Evolutionary conservation across 148 eudicot genomes (phyloP).

Genomic region (Cornus florida): DNA sequence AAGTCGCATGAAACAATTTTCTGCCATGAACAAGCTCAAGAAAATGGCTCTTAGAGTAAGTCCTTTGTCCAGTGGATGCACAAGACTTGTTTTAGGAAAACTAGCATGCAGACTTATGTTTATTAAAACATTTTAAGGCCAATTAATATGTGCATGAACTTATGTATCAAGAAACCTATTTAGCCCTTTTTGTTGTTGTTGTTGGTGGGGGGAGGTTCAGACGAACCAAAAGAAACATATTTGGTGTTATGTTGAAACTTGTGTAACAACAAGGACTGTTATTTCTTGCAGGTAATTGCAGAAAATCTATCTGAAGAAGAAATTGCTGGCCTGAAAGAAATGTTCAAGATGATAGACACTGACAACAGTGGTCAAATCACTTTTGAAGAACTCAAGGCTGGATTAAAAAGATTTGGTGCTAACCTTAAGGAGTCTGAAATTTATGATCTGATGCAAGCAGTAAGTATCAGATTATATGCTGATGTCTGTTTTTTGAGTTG

Average conservation of each 20-base stretch:
- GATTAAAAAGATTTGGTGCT: conserved; percentile 77
- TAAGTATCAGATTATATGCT: conserved; percentile 31
- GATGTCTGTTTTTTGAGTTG: background rate
- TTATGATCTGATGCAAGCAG: conserved; percentile 82
- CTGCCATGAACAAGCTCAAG: conserved; percentile 84
- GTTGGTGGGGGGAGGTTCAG: no score
- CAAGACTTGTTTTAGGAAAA: background rate
- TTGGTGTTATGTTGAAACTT: background rate
- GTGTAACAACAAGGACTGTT: background rate
- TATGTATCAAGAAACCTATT: background rate
- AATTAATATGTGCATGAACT: no score
- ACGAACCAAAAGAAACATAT: no score
- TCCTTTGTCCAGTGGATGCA: background rate
- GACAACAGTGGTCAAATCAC: conserved; percentile 90
- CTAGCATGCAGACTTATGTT: background rate
- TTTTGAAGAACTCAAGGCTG: conserved; percentile 80
- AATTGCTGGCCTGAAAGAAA: conserved; percentile 88
- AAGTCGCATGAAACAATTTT: conserved; percentile 81
- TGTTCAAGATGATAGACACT: conserved; percentile 88
- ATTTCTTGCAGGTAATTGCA: conserved; percentile 64
- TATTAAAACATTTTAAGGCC: background rate
- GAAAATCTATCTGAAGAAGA: conserved; percentile 90
- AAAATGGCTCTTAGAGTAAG: conserved; percentile 89
- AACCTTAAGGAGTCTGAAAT: conserved; percentile 84
- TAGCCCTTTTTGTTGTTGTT: background rate